Base-by-base conservation (phyloP, 495 filamentous ascomycete genomes). In the Penicillium waksmanii region DNA sequence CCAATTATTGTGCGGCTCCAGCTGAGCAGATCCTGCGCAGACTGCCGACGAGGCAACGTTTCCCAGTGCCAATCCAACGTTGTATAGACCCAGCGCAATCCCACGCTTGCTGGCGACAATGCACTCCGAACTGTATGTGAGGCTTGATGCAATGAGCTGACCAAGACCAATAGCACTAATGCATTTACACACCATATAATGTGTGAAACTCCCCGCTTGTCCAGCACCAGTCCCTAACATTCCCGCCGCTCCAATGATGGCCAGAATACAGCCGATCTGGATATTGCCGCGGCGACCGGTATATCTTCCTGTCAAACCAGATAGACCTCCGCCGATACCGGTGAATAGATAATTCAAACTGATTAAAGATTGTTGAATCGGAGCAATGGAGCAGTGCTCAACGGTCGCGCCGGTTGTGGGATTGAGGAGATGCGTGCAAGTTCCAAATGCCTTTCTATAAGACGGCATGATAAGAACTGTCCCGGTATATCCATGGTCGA, bases 111-210 rank as follows among this genome's bases (percentile, higher is more conserved):
- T 60, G 18, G 70, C 66, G n/a, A 55, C 63, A 23, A 68, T 68
- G 44, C 66, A 73, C 27, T 73, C 70, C 2, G 68, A 65, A n/a
- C 70, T 66, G 27, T 71, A 73, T 13, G 64, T 62, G 3, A 65
- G 51, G 27, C 60, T 56, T 0, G 68, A 38, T 11, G 68, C 36
- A 1, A 64, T 50, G 6, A 73, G 36, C n/a, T 69, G 68, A 0
- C 70, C 70, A 15, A 73, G 48, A 0, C 70, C 70, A 11, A 66
- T 49, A 7, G 61, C 70, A 34, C 70, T 64, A 23, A 73, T 71
- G 11, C 66, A 71, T n/a, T 60, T 62, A 38, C 70, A 71, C n/a
- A 66, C 62, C 63, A 73, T 73, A 35, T 71, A 73, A 47, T 58
- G 58, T 1, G 63, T 17, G 33, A 71, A 73, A 19, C 66, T 71